Evolutionary conservation across 352 stramenopile genomes (phyloP).

Genomic region (Pilasporangium apinafurcum): DNA sequence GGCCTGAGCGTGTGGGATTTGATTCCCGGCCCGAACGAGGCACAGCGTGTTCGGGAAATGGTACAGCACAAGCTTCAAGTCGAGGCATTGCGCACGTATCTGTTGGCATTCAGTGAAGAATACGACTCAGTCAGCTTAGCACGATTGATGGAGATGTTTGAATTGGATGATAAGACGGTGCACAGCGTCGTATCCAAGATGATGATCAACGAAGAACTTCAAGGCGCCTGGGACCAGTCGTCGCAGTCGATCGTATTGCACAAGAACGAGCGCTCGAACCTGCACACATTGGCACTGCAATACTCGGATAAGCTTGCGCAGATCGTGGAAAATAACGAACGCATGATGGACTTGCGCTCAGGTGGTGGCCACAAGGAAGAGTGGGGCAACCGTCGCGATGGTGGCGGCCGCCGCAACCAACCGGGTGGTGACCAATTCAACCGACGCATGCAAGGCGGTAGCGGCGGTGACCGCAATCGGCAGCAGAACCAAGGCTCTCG

Average conservation of each 20-base stretch:
- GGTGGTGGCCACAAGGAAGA: slow-evolving; percentile 62
- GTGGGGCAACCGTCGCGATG: slow-evolving; percentile 49
- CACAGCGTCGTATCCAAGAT: slow-evolving; percentile 99
- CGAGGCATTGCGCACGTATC: slow-evolving; percentile 94
- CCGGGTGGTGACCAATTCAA: slow-evolving; percentile 18
- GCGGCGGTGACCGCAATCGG: slow-evolving; percentile 19
- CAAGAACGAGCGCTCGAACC: slow-evolving; percentile 89
- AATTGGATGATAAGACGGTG: slow-evolving; percentile 93
- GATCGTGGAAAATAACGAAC: slow-evolving; percentile 89
- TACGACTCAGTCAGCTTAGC: slow-evolving; percentile 95
- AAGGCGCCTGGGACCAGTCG: slow-evolving; percentile 96
- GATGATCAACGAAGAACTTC: slow-evolving; percentile 98
- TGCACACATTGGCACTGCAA: slow-evolving; percentile 95
- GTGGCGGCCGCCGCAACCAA: slow-evolving; percentile 23
- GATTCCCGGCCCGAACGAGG: slow-evolving; percentile 85
- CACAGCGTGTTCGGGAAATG: slow-evolving; percentile 86
- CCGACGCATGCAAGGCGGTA: slow-evolving; percentile 21
- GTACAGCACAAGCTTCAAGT: slow-evolving; percentile 94
- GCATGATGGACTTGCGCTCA: slow-evolving; percentile 81
- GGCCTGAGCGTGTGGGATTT: slow-evolving; percentile 95
- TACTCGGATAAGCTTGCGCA: slow-evolving; percentile 92
- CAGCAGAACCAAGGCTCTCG: slow-evolving; percentile 18
- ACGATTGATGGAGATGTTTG: slow-evolving; percentile 97
- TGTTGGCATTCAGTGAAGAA: slow-evolving; percentile 93
- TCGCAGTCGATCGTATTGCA: slow-evolving; percentile 96